Conservation (phyloP, 768 basidiomycete species). For the Russula griseocarnosa region DNA sequence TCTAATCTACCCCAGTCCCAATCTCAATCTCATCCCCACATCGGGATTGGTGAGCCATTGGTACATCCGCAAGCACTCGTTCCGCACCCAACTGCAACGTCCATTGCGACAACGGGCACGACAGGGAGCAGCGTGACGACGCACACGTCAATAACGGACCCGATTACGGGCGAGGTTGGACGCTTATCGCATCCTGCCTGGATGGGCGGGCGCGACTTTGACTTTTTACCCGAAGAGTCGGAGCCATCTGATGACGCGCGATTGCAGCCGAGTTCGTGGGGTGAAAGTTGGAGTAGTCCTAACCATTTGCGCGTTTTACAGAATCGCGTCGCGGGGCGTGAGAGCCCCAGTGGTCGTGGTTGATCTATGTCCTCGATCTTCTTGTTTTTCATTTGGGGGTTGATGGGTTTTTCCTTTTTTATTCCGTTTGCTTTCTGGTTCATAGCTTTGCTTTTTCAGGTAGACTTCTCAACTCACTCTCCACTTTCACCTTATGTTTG, state of each 20-base stretch:
- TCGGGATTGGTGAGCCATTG: background rate
- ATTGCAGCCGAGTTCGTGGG: constrained; percentile 11
- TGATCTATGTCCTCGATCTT: background rate
- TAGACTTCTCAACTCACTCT: constrained; percentile 1
- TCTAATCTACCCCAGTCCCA: constrained; percentile 9
- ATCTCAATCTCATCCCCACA: background rate
- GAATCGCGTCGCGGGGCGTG: constrained; percentile 19
- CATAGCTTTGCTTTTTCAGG: background rate
- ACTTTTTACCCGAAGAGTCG: background rate
- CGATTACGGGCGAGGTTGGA: constrained; percentile 34
- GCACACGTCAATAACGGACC: constrained; percentile 34
- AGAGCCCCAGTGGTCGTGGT: constrained; percentile 1
- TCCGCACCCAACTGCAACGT: constrained; percentile 31
- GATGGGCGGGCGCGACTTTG: constrained; percentile 23
- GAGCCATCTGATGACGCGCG: background rate
- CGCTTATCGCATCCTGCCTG: constrained; percentile 31
- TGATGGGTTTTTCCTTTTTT: background rate
- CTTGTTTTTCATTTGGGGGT: background rate
- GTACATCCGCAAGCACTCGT: background rate
- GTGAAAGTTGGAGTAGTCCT: constrained; percentile 25
- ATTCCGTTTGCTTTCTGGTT: background rate
- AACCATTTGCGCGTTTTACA: constrained; percentile 23
- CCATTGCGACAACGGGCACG: constrained; percentile 21
- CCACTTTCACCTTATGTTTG: too few relatives aligned
- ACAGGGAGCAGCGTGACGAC: constrained; percentile 36